phyloP scores from a whole-genome alignment of 2,329 filamentous ascomycete species.

The Fusarium camptoceras region DNA sequence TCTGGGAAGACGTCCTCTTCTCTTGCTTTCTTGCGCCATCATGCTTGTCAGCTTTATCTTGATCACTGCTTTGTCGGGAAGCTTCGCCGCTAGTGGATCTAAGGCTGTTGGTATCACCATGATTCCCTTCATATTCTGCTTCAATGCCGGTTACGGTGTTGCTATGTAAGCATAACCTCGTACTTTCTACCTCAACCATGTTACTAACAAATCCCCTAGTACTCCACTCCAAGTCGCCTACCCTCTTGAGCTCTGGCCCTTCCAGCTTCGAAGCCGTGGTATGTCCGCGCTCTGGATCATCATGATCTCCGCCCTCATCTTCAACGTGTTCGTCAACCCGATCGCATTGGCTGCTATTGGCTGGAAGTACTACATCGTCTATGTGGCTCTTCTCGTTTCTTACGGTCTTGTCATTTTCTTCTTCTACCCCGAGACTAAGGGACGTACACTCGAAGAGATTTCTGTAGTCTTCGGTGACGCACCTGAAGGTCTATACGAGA shows the following conservation, averaged over 20 bases:
- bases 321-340: slow-evolving; percentile 23
- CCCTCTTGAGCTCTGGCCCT: slow-evolving; percentile 20
- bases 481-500: slow-evolving; percentile 14
- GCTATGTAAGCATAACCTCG: background rate
- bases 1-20: slow-evolving; percentile 5
- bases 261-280: slow-evolving; percentile 20
- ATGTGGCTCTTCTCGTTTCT: slow-evolving; percentile 13
- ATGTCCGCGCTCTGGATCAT: slow-evolving; percentile 25
- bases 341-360: slow-evolving; percentile 2
- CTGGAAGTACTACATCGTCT: slow-evolving; percentile 26
- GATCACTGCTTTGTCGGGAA: slow-evolving; percentile 19
- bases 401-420: slow-evolving; percentile 20
- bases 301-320: slow-evolving; percentile 16
- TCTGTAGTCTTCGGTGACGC: slow-evolving; percentile 18
- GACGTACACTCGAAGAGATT: slow-evolving; percentile 16
- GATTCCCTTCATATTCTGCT: slow-evolving; percentile 21
- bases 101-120: slow-evolving; percentile 19
- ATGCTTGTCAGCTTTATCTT: slow-evolving; percentile 22
- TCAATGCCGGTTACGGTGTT: slow-evolving; percentile 21
- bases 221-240: slow-evolving; percentile 22
- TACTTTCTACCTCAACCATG: fast-evolving
- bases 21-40: slow-evolving; percentile 11
- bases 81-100: slow-evolving; percentile 7
- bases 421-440: slow-evolving; percentile 17
- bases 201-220: background rate